These are phyloP conservation scores for Dujonia santamariae DNA, from an alignment of 1,139 yeast genomes.

Conservation along the genomic window DNA sequence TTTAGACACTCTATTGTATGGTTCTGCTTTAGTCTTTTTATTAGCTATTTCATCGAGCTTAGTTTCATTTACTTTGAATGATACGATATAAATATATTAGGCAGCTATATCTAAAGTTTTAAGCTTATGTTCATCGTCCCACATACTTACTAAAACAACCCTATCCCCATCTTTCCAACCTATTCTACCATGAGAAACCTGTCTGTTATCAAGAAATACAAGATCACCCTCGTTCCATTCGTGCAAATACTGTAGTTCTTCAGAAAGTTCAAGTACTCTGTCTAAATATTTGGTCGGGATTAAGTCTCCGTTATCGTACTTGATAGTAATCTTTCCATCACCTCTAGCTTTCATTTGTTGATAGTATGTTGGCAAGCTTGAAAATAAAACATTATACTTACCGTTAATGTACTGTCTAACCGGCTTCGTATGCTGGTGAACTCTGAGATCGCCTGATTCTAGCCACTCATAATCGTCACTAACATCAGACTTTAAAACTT, in stretches of 20 bases:
- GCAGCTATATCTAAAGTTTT: no score
- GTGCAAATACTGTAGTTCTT: neutral
- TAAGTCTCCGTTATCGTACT: neutral
- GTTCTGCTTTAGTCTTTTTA: no score
- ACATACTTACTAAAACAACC: neutral
- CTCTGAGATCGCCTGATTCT: neutral
- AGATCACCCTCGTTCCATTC: neutral
- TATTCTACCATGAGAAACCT: neutral
- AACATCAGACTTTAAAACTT: neutral
- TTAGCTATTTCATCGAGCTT: no score
- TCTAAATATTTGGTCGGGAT: neutral
- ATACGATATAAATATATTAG: no score
- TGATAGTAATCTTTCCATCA: neutral
- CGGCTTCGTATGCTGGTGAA: neutral
- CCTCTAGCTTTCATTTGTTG: neutral
- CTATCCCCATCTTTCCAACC: neutral
- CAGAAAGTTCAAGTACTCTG: neutral
- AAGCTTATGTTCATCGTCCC: no score
- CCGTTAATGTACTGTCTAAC: neutral
- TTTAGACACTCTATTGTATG: no score
- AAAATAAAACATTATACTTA: neutral
- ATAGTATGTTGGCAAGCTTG: constrained; percentile 1
- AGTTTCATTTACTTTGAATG: no score
- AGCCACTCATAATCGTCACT: neutral
- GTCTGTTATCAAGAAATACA: neutral